Evolutionary conservation across 2,329 filamentous ascomycete species (phyloP).

Genomic region (Fusarium tuaranense): DNA sequence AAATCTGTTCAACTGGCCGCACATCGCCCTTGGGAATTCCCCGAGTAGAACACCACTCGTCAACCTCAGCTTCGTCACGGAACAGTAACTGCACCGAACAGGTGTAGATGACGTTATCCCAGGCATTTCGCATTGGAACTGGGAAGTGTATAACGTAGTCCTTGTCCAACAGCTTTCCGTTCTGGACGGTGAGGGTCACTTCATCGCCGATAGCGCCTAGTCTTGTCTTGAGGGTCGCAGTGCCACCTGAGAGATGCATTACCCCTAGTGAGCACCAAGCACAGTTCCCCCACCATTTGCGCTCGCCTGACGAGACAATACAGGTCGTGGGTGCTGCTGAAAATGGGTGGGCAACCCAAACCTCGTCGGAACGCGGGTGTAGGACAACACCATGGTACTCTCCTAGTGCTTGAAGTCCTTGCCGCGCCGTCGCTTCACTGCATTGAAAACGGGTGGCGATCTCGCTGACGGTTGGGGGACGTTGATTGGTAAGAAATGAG

Average conservation of each 20-base stretch:
- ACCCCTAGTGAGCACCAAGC: background rate
- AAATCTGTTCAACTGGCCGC: conserved; percentile 1
- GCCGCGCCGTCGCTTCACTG: background rate
- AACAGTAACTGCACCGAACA: background rate
- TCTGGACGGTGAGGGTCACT: background rate
- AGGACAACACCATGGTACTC: background rate
- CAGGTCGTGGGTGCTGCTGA: background rate
- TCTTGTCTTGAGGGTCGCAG: background rate
- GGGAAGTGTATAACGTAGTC: background rate
- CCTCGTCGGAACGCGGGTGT: background rate
- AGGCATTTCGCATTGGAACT: background rate
- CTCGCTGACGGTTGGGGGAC: background rate
- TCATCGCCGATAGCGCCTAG: background rate
- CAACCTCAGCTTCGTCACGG: background rate
- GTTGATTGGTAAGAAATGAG: background rate
- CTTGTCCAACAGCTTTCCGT: background rate
- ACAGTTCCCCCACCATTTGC: background rate
- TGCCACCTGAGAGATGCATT: background rate
- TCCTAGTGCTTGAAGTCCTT: background rate
- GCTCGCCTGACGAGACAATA: background rate
- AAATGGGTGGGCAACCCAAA: background rate
- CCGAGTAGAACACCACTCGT: background rate
- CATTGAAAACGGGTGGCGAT: background rate
- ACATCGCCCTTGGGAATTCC: background rate
- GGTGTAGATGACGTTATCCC: background rate